Base-by-base conservation (phyloP, 768 basidiomycete species). In the Candolleomyces aberdarensis region DNA sequence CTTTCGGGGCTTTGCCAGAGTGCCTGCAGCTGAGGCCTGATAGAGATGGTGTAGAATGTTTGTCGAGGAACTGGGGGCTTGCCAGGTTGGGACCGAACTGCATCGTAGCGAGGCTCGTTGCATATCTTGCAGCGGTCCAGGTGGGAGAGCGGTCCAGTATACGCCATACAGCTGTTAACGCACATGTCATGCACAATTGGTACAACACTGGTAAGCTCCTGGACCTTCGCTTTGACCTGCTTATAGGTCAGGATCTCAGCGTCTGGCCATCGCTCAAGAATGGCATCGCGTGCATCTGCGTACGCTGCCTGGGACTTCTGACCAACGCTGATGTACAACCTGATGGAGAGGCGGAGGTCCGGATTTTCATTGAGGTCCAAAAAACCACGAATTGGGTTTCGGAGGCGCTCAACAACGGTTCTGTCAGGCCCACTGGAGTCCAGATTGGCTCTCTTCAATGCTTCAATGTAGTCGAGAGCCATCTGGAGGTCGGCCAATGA, bases 1-100 rank as follows among this genome's bases (percentile, higher is more conserved):
- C 70, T 66, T 13, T 67, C 60, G 3, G 56, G 62, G 3, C 56
- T 63, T 0, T 72, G 50, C 15, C 66, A 69, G 1, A 76, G 49
- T 0, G 77, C 74, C 54, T 83, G 82, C 0, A 82, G 62, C 31
- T 76, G 73, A 0, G 78, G 78, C 0, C 79, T 78, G 19, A 82
- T 20, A 0, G 74, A 77, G 3, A 83, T 72, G 0, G 79, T 83
- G 0, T 60, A 61, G 56, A 79, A 79, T 7, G 70, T 63, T 7
- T 72, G 68, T 0, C 64, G 67, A 0, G 76, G 62, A 1, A 58
- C 39, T n/a, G n/a, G n/a, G n/a, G 58, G 70, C 65, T 13, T 57
- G 1, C 49, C 22, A 0, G 51, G 17, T n/a, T 15, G n/a, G n/a
- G n/a, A n/a, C n/a, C n/a, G n/a, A n/a, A n/a, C 43, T 20, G 43